Conservation (phyloP, 192 early-diverging fungal species). For the Podila horticola region DNA sequence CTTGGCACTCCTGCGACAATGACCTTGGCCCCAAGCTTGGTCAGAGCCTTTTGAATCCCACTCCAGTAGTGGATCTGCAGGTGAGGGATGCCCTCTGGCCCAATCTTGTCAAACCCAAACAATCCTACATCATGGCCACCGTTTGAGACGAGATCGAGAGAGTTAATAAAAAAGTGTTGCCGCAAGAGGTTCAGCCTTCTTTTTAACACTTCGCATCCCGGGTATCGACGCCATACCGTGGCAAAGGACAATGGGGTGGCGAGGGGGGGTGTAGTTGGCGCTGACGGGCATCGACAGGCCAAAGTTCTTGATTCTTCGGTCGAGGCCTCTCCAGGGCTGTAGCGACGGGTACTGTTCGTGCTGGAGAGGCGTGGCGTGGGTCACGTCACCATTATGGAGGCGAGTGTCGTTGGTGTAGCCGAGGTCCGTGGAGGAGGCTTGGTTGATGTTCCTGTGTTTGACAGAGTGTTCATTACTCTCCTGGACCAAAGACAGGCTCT, state of each 20-base stretch:
- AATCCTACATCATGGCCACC: constrained; percentile 64
- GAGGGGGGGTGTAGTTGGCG: constrained; percentile 77
- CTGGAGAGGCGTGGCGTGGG: background rate
- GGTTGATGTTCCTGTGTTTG: background rate
- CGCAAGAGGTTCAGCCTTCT: background rate
- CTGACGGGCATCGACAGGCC: constrained; percentile 60
- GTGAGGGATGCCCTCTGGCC: constrained; percentile 77
- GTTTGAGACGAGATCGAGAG: background rate
- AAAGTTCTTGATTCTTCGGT: constrained; percentile 64
- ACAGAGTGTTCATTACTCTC: background rate
- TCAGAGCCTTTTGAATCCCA: constrained; percentile 81
- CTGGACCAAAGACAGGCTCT: constrained; percentile 18
- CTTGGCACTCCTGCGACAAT: constrained; percentile 79
- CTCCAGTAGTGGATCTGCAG: constrained; percentile 92
- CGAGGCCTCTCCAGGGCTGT: constrained; percentile 37
- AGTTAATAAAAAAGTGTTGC: background rate
- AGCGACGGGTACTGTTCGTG: constrained; percentile 46
- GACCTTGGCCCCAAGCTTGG: constrained; percentile 83
- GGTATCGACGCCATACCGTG: constrained; percentile 67
- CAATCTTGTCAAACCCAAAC: constrained; percentile 91
- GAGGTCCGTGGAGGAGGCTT: background rate
- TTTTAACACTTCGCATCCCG: too few species aligned
- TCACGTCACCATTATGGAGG: background rate
- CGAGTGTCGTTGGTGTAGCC: background rate
- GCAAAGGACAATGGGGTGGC: constrained; percentile 85